Conservation (phyloP, 2,329 filamentous ascomycete genomes). For the Corinectria fuckeliana region DNA sequence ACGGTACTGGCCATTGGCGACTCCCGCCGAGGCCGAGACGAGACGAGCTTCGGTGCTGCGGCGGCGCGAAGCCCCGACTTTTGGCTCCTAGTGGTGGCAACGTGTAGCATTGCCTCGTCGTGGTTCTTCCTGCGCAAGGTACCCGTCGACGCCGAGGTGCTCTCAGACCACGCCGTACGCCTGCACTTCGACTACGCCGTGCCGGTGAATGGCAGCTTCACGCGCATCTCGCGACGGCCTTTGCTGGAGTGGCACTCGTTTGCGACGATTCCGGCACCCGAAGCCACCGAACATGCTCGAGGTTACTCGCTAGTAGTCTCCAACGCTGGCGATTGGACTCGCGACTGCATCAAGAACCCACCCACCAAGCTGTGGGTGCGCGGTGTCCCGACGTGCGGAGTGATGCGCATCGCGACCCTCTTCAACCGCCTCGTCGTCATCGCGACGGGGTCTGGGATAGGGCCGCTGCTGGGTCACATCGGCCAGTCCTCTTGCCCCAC, state of each 20-base stretch:
- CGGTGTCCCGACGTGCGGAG: constrained; percentile 70
- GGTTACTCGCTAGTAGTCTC: constrained; percentile 75
- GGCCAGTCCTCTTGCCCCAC: constrained; percentile 55
- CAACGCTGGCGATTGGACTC: constrained; percentile 79
- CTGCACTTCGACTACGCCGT: constrained; percentile 72
- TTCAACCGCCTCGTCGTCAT: constrained; percentile 72
- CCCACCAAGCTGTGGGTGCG: constrained; percentile 71
- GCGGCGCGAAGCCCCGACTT: constrained; percentile 54
- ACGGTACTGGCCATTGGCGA: constrained; percentile 61
- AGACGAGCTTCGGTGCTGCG: constrained; percentile 43
- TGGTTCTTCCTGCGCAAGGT: constrained; percentile 77
- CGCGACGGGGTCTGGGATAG: constrained; percentile 76
- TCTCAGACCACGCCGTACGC: constrained; percentile 75
- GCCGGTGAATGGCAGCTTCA: constrained; percentile 55
- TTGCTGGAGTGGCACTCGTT: constrained; percentile 79
- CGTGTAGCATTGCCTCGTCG: constrained; percentile 70
- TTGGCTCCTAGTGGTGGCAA: constrained; percentile 73
- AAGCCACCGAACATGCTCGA: constrained; percentile 35
- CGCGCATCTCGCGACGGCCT: constrained; percentile 66
- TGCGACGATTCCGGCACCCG: constrained; percentile 70
- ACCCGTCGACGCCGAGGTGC: constrained; percentile 66
- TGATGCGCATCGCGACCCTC: constrained; percentile 70
- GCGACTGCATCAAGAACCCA: constrained; percentile 64
- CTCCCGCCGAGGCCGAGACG: constrained; percentile 44
- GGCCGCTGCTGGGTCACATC: constrained; percentile 68